Evolutionary conservation across 345 rosid genomes (phyloP).

Genomic region (Crucihimalaya himalaica): DNA sequence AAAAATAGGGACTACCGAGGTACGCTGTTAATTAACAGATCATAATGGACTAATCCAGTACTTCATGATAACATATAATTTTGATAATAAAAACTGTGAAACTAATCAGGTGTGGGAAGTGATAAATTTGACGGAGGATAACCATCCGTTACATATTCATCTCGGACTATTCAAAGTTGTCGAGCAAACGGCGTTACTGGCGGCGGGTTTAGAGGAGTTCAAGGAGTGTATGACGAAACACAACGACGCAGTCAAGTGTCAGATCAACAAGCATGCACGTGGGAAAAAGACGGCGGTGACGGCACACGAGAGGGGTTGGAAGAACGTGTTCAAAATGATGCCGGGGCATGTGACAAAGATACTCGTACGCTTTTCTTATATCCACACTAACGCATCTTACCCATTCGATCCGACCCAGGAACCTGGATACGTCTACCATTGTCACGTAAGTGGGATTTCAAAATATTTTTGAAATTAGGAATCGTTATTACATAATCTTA

Average conservation of each 20-base stretch:
- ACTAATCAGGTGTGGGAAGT: constrained; percentile 70
- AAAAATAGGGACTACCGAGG: constrained; percentile 65
- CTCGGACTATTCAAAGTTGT: constrained; percentile 68
- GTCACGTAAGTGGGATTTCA: constrained; percentile 65
- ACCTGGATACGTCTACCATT: constrained; percentile 94
- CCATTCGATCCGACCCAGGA: constrained; percentile 69
- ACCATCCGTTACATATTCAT: constrained; percentile 91
- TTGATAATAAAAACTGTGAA: constrained; percentile 35
- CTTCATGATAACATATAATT: too few species aligned
- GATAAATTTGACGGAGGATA: constrained; percentile 88
- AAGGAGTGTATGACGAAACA: constrained; percentile 62
- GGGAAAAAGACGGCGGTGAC: constrained; percentile 53
- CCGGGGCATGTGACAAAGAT: constrained; percentile 72
- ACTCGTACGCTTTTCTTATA: constrained; percentile 60
- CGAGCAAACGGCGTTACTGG: constrained; percentile 60
- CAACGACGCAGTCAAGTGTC: constrained; percentile 70
- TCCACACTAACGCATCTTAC: constrained; percentile 70
- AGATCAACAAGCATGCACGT: constrained; percentile 52
- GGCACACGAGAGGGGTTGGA: constrained; percentile 87
- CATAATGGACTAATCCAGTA: too few species aligned
- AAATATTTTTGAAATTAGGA: not conserved
- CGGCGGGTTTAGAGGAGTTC: constrained; percentile 48
- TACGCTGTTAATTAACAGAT: constrained; percentile 8
- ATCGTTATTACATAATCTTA: not conserved
- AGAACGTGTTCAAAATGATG: constrained; percentile 85